Percentiles rank a stretch among this genome's conserved stretches.
phyloP scores from a whole-genome alignment of 768 basidiomycete genomes.

The Termitomyces sp. region DNA sequence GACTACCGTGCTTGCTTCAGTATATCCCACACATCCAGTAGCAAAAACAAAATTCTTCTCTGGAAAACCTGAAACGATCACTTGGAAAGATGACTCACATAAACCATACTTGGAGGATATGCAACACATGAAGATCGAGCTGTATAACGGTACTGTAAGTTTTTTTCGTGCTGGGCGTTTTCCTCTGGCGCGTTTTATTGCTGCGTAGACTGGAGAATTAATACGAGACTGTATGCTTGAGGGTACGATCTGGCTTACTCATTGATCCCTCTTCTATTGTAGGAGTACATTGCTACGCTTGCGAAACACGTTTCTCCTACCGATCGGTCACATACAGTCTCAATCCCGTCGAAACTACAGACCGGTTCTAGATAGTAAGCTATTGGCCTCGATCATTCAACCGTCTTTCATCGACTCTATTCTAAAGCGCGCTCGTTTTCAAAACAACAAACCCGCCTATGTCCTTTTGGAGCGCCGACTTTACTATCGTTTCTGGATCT shows the following conservation, averaged over 20 bases:
- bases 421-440: constrained; percentile 29
- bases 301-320: constrained; percentile 37
- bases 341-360: constrained; percentile 27
- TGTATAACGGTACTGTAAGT: constrained; percentile 40
- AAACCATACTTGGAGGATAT: constrained; percentile 37
- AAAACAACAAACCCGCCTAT: constrained; percentile 21
- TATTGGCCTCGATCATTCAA: background rate
- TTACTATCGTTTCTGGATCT: constrained; percentile 29
- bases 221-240: background rate
- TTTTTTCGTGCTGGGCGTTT: background rate
- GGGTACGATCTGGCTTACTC: background rate
- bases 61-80: constrained; percentile 35
- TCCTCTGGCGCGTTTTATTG: background rate
- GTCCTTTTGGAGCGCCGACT: constrained; percentile 48
- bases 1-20: constrained; percentile 21
- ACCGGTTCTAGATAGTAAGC: constrained; percentile 26
- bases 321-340: constrained; percentile 21
- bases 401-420: background rate
- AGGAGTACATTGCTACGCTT: constrained; percentile 41
- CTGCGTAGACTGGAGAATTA: background rate
- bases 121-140: constrained; percentile 38
- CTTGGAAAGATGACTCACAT: constrained; percentile 46
- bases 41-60: constrained; percentile 38
- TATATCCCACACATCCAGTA: constrained; percentile 50
- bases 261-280: background rate